phyloP scores from a whole-genome alignment of 2,329 filamentous ascomycete genomes.

The Xylariaceae sp. region DNA sequence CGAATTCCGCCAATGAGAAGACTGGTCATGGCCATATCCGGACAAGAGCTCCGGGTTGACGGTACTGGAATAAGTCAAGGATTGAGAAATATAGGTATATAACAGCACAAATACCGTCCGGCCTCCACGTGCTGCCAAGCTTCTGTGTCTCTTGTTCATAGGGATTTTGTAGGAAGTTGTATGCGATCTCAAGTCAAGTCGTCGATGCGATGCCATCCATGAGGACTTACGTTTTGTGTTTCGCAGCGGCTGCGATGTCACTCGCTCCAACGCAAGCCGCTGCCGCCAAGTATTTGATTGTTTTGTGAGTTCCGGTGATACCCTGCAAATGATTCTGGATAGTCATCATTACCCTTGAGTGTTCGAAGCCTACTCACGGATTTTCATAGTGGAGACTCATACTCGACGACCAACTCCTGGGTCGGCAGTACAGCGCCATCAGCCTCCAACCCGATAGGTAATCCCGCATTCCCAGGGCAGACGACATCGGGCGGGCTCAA shows the following conservation, averaged over 20 bases:
- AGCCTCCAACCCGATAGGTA: slow-evolving; percentile 48
- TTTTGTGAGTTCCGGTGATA: neutral
- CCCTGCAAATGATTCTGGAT: neutral
- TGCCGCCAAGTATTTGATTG: neutral
- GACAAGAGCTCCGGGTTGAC: slow-evolving; percentile 2
- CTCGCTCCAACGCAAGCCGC: neutral
- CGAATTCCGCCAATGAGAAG: slow-evolving; percentile 17
- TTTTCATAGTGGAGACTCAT: slow-evolving; percentile 43
- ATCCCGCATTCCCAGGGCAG: slow-evolving; percentile 42
- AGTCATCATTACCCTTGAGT: neutral
- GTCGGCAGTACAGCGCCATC: slow-evolving; percentile 41
- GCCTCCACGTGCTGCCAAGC: too few species aligned
- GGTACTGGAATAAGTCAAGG: neutral
- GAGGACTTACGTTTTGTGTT: neutral
- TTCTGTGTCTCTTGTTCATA: too few species aligned
- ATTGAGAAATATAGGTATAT: neutral
- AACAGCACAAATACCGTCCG: neutral
- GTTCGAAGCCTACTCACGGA: slow-evolving; percentile 26
- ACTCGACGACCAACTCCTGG: slow-evolving; percentile 50
- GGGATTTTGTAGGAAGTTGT: too few species aligned
- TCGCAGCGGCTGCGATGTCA: neutral
- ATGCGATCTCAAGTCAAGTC: neutral
- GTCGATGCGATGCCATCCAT: neutral
- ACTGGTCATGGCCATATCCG: neutral
- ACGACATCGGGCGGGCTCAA: slow-evolving; percentile 37